Percentiles rank a stretch among this genome's conserved stretches.
Conservation (phyloP, 2,329 filamentous ascomycete species). For the Fusarium sp. region DNA sequence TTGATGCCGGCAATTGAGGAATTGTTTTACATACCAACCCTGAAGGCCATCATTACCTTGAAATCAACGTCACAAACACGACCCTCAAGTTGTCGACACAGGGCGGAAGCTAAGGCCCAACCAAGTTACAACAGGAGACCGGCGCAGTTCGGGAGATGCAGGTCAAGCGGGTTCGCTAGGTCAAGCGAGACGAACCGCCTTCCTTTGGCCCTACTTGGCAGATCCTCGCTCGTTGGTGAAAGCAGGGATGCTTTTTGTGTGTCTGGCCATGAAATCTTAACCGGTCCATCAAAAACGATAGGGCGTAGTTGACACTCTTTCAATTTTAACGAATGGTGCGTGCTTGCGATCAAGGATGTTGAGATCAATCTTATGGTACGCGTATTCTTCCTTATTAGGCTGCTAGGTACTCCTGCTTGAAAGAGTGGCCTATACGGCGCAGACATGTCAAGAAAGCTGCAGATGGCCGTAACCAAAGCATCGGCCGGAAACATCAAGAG, state of each 20-base stretch:
- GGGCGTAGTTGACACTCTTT: slow-evolving; percentile 30
- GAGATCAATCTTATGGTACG: not conserved
- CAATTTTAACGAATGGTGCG: slow-evolving; percentile 1
- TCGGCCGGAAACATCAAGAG: not conserved
- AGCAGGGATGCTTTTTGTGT: slow-evolving; percentile 29
- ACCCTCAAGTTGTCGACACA: slow-evolving; percentile 31
- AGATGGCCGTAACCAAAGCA: not conserved
- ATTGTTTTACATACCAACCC: not conserved
- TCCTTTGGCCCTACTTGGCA: slow-evolving; percentile 14
- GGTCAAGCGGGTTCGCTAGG: slow-evolving; percentile 32
- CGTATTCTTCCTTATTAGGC: not conserved
- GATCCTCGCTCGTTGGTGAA: slow-evolving; percentile 17
- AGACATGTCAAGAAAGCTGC: not conserved
- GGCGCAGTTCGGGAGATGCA: slow-evolving; percentile 38
- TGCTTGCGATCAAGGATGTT: slow-evolving; percentile 14
- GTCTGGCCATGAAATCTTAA: slow-evolving; percentile 28
- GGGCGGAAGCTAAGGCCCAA: slow-evolving; percentile 36
- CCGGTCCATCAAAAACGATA: slow-evolving; percentile 15
- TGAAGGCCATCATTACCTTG: not conserved
- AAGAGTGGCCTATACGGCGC: not conserved
- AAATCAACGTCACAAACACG: slow-evolving; percentile 7
- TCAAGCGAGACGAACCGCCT: slow-evolving; percentile 32
- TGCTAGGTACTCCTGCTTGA: not conserved
- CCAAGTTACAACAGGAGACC: slow-evolving; percentile 24
- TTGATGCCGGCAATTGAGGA: not conserved